phyloP scores from a whole-genome alignment of 2,329 filamentous ascomycete genomes.

The Diaporthe ilicicola region DNA sequence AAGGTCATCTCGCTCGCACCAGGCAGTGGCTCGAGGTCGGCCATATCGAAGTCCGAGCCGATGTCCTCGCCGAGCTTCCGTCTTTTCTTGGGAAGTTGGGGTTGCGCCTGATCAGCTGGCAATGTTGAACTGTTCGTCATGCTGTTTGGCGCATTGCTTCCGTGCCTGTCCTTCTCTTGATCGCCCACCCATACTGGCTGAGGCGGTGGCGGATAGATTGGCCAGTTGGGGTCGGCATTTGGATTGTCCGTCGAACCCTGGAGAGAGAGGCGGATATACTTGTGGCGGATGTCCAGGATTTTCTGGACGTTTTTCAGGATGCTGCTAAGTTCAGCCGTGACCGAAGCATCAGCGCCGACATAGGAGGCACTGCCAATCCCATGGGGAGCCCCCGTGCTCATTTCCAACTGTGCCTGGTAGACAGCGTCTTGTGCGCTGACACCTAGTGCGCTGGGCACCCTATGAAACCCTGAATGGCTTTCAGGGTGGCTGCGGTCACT shows the following conservation, averaged over 20 bases:
- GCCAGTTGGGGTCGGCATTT: conserved; percentile 83
- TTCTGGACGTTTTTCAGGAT: conserved; percentile 93
- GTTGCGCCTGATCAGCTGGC: conserved; percentile 45
- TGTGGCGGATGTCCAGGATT: conserved; percentile 86
- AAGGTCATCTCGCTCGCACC: conserved; percentile 76
- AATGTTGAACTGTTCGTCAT: conserved; percentile 54
- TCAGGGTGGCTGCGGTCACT: conserved; percentile 32
- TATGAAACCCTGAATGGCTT: conserved; percentile 26
- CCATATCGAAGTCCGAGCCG: conserved; percentile 89
- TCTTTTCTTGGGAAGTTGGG: conserved; percentile 58
- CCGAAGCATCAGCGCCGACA: conserved; percentile 77
- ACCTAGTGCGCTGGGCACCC: conserved; percentile 24
- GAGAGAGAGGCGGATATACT: conserved; percentile 86
- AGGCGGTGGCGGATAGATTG: conserved; percentile 89
- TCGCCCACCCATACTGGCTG: conserved; percentile 86
- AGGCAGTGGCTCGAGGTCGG: conserved; percentile 80
- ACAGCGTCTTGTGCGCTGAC: conserved; percentile 38
- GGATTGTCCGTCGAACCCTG: conserved; percentile 88
- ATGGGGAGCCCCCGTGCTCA: conserved; percentile 54
- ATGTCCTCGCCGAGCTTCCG: conserved; percentile 91
- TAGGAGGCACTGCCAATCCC: conserved; percentile 72
- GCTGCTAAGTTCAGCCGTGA: conserved; percentile 82
- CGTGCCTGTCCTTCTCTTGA: conserved; percentile 41
- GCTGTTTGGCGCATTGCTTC: conserved; percentile 46
- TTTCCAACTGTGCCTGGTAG: conserved; percentile 33